These are phyloP conservation scores for Lactarius akahatsu DNA, from an alignment of 768 basidiomycete genomes.

Conservation along the genomic window DNA sequence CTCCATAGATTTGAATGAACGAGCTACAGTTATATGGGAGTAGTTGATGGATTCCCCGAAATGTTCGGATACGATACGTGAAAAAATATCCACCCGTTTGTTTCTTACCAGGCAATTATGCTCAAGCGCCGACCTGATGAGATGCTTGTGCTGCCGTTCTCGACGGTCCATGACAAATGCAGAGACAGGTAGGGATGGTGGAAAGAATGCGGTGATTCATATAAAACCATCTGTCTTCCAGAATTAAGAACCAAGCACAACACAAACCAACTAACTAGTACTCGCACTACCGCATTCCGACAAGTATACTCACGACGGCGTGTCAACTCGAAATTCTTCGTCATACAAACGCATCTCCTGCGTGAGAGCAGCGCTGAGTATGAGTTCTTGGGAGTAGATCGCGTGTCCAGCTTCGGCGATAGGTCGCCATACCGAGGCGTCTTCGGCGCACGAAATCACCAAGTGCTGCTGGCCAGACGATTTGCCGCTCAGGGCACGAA, in stretches of 20 bases:
- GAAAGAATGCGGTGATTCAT: constrained; percentile 15
- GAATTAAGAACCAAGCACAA: constrained; percentile 10
- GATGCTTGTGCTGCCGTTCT: constrained; percentile 2
- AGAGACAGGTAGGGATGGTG: constrained; percentile 3
- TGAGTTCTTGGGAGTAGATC: constrained; percentile 69
- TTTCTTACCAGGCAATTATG: neutral
- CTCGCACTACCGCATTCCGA: neutral
- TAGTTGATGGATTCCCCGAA: constrained; percentile 3
- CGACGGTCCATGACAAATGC: constrained; percentile 14
- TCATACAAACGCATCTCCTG: constrained; percentile 70
- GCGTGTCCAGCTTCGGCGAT: constrained; percentile 49
- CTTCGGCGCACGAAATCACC: constrained; percentile 66
- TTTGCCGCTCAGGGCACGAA: constrained; percentile 52
- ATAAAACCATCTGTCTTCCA: constrained; percentile 1
- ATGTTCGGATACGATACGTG: neutral
- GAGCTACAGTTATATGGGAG: constrained; percentile 13
- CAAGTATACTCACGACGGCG: neutral
- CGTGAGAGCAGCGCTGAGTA: constrained; percentile 60
- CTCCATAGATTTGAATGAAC: constrained; percentile 18
- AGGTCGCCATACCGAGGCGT: constrained; percentile 64
- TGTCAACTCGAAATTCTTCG: constrained; percentile 22
- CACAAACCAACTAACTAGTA: constrained; percentile 6
- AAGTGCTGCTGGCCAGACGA: constrained; percentile 47
- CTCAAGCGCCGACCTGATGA: neutral
- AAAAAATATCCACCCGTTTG: neutral